Conservation (phyloP, 139 green algal species). For the Eudorina sp. region DNA sequence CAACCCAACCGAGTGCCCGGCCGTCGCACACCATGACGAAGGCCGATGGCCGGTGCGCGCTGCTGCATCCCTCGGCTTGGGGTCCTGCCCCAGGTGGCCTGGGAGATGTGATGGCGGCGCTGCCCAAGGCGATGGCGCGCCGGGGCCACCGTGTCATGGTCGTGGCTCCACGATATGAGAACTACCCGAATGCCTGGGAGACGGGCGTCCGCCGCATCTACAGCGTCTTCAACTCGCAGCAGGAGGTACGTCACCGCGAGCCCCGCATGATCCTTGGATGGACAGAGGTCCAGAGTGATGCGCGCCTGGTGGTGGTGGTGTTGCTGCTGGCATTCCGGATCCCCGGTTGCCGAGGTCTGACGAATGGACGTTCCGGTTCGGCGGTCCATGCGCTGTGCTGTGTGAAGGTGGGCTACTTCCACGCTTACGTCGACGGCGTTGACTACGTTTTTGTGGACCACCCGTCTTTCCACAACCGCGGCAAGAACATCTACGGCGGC, state of each 20-base stretch:
- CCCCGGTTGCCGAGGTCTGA: too few relatives aligned
- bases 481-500: slow-evolving; percentile 87
- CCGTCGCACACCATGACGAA: too few relatives aligned
- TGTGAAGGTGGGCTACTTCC: slow-evolving; percentile 87
- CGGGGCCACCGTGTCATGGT: slow-evolving; percentile 94
- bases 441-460: slow-evolving; percentile 97
- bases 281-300: too few relatives aligned
- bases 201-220: slow-evolving; percentile 80
- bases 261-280: too few relatives aligned
- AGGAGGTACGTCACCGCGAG: slow-evolving; percentile 83
- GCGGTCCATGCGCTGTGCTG: too few relatives aligned
- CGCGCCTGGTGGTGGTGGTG: too few relatives aligned
- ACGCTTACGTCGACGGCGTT: slow-evolving; percentile 85
- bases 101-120: slow-evolving; percentile 95
- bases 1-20: too few relatives aligned
- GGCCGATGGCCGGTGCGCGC: too few relatives aligned
- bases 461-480: slow-evolving; percentile 76
- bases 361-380: too few relatives aligned
- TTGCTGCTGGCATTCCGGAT: too few relatives aligned
- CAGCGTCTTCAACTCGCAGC: slow-evolving; percentile 71
- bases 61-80: too few relatives aligned
- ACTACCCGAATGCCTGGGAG: slow-evolving; percentile 65
- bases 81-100: slow-evolving; percentile 91
- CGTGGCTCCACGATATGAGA: slow-evolving; percentile 80
- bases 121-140: slow-evolving; percentile 90